Percentiles rank a stretch among this genome's conserved stretches.
These are phyloP conservation scores for Rhizophora apiculata DNA, from an alignment of 345 rosid species.

Conservation along the genomic window DNA sequence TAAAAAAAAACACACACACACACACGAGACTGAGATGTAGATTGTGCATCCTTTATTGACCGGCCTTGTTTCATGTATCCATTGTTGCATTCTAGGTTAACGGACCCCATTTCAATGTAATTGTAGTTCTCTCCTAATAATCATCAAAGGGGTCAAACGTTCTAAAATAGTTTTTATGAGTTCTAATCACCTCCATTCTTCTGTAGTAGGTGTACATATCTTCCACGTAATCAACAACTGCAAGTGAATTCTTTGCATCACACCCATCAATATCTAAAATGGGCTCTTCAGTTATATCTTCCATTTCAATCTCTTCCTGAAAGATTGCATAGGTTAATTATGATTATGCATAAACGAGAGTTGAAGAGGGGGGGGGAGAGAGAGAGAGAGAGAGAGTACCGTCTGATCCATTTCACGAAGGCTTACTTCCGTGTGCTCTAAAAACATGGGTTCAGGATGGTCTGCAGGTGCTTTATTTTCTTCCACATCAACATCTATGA, in stretches of 20 bases:
- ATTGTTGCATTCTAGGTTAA: too few relatives aligned
- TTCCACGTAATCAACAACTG: constrained; percentile 78
- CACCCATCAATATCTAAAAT: constrained; percentile 64
- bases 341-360: too few relatives aligned
- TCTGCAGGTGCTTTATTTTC: constrained; percentile 41
- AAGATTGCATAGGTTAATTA: background rate
- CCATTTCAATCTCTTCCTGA: constrained; percentile 89
- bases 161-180: background rate
- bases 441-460: constrained; percentile 58
- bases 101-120: background rate
- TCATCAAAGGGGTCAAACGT: background rate
- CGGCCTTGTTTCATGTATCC: too few relatives aligned
- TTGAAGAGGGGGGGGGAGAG: constrained; percentile 7
- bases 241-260: constrained; percentile 66
- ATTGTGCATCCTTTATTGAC: too few relatives aligned
- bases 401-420: constrained; percentile 41
- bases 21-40: too few relatives aligned
- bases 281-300: constrained; percentile 60
- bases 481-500: constrained; percentile 55
- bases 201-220: constrained; percentile 59
- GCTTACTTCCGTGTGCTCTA: constrained; percentile 50
- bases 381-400: constrained; percentile 34
- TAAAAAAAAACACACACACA: too few relatives aligned
- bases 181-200: constrained; percentile 60
- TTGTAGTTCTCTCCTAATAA: background rate